phyloP scores from a whole-genome alignment of 2,329 filamentous ascomycete genomes.

The Cylindrodendrum hubeiense region DNA sequence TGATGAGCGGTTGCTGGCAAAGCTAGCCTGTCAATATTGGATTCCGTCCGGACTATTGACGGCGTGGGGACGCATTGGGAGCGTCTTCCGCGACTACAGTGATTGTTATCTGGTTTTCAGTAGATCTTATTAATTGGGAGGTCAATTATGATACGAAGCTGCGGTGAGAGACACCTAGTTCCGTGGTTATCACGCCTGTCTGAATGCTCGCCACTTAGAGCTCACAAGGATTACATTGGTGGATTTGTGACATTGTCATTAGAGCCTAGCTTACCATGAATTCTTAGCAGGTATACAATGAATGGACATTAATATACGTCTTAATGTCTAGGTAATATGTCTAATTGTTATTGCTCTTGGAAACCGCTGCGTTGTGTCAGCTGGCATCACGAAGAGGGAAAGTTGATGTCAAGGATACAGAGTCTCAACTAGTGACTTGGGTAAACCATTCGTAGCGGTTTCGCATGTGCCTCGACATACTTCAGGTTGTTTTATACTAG shows the following conservation, averaged over 20 bases:
- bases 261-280: neutral
- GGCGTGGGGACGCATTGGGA: slow-evolving; percentile 2
- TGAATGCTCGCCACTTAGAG: too few species aligned
- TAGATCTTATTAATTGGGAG: slow-evolving; percentile 2
- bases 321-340: too few species aligned
- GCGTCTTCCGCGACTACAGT: neutral
- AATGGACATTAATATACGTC: neutral
- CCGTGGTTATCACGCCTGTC: too few species aligned
- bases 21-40: slow-evolving; percentile 12
- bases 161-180: too few species aligned
- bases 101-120: neutral
- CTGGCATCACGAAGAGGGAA: too few species aligned
- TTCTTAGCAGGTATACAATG: neutral
- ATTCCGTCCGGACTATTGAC: neutral
- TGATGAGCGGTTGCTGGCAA: neutral
- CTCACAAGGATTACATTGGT: neutral
- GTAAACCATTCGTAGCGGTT: neutral
- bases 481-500: too few species aligned
- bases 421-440: too few species aligned
- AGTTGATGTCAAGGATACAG: too few species aligned
- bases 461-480: neutral
- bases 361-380: too few species aligned
- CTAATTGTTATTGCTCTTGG: too few species aligned
- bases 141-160: neutral
- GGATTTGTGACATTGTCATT: neutral